These are phyloP conservation scores for Nitzschia sp. DNA, from an alignment of 108 stramenopile genomes.

Conservation along the genomic window DNA sequence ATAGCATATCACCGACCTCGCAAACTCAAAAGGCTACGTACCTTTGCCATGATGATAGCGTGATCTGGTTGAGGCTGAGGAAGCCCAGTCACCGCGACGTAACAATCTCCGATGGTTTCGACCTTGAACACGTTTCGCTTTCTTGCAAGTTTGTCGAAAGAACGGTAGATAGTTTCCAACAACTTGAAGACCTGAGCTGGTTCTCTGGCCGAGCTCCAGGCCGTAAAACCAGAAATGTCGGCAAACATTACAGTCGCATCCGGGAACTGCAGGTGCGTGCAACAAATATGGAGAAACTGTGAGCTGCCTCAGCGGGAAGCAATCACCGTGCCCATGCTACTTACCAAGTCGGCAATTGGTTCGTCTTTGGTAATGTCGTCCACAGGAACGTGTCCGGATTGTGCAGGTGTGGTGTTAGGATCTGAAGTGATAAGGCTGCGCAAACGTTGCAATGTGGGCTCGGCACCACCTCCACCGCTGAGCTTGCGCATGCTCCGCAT, in stretches of 20 bases:
- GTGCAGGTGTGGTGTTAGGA: background rate
- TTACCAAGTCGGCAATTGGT: slow-evolving; percentile 16
- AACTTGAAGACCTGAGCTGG: slow-evolving; percentile 14
- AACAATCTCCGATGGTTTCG: slow-evolving; percentile 20
- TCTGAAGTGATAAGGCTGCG: background rate
- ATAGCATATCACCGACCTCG: background rate
- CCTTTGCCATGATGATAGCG: slow-evolving; percentile 22
- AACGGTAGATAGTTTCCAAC: slow-evolving; percentile 21
- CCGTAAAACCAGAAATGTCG: slow-evolving; percentile 15
- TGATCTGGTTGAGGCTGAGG: slow-evolving; percentile 19
- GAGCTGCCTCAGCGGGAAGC: no score
- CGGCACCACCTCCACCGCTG: background rate
- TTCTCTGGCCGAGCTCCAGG: slow-evolving; percentile 15
- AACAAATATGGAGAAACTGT: no score
- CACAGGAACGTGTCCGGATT: background rate
- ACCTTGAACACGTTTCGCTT: slow-evolving; percentile 17
- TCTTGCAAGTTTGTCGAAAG: slow-evolving; percentile 6
- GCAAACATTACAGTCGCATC: slow-evolving; percentile 20
- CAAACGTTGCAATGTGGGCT: background rate
- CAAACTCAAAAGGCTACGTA: background rate
- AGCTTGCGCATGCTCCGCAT: background rate
- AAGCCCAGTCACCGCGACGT: slow-evolving; percentile 9
- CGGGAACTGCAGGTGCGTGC: slow-evolving; percentile 1
- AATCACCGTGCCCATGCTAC: no score
- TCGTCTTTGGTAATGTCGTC: background rate